Evolutionary conservation across 257 asterid genomes (phyloP).

Genomic region (Jacaranda mimosifolia): DNA sequence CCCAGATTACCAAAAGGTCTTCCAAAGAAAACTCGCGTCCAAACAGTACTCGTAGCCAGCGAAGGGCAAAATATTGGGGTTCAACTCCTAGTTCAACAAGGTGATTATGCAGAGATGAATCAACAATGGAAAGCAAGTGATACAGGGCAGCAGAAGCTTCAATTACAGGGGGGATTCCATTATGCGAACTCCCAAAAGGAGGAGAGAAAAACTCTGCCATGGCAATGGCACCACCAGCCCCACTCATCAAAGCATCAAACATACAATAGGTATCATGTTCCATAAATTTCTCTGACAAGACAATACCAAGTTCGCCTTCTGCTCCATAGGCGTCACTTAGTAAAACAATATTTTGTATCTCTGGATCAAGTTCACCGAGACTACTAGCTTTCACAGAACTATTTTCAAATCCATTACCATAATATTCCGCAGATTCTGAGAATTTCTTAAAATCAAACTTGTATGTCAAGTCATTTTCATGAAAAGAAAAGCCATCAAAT

Average conservation of each 20-base stretch:
- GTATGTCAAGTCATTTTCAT: conserved; percentile 68
- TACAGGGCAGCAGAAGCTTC: conserved; percentile 85
- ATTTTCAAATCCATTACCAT: conserved; percentile 44
- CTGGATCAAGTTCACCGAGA: conserved; percentile 66
- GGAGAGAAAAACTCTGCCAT: conserved; percentile 78
- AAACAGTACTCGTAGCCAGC: conserved; percentile 86
- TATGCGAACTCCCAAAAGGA: conserved; percentile 47
- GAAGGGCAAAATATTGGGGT: conserved; percentile 84
- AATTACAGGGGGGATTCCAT: conserved; percentile 72
- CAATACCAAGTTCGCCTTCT: conserved; percentile 86
- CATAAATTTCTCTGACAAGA: conserved; percentile 77
- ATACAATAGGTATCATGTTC: conserved; percentile 86
- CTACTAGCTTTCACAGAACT: conserved; percentile 42
- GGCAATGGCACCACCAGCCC: conserved; percentile 73
- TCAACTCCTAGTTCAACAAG: conserved; percentile 86
- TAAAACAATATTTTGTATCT: conserved; percentile 59
- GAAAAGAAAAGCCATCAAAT: conserved; percentile 77
- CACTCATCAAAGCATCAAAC: conserved; percentile 79
- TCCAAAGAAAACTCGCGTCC: conserved; percentile 85
- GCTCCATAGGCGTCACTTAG: conserved; percentile 87
- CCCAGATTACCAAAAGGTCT: conserved; percentile 77
- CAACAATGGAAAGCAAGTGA: conserved; percentile 73
- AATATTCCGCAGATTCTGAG: conserved; percentile 51
- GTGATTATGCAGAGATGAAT: conserved; percentile 76
- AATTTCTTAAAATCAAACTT: conserved; percentile 78